These are phyloP conservation scores for Strigomonas oncopelti DNA, from an alignment of 208 protist genomes.

Conservation along the genomic window DNA sequence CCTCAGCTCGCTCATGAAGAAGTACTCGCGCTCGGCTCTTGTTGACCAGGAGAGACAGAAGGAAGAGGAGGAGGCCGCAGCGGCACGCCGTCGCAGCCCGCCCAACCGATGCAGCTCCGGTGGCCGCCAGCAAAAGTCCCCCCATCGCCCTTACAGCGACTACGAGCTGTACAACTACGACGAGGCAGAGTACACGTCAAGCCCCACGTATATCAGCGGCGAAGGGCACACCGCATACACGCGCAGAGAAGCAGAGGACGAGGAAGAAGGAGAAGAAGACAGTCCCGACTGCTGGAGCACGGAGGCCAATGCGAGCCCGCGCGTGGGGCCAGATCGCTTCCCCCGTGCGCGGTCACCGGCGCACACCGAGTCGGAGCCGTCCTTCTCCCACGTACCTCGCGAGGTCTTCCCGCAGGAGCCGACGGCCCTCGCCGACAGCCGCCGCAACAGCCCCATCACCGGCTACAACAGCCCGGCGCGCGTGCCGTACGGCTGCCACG, in stretches of 20 bases:
- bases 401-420: not conserved
- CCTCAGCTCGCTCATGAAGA: not conserved
- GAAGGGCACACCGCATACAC: not conserved
- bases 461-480: not conserved
- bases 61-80: not conserved
- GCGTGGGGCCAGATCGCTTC: too few species aligned
- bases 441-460: not conserved
- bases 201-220: not conserved
- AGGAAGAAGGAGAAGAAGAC: not conserved
- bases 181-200: not conserved
- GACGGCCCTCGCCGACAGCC: not conserved
- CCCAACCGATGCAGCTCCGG: not conserved
- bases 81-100: not conserved
- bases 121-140: constrained; percentile 1
- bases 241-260: not conserved
- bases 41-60: not conserved
- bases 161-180: constrained; percentile 3
- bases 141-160: constrained; percentile 3
- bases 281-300: constrained; percentile 3
- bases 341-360: too few species aligned
- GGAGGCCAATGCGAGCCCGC: not conserved
- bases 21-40: not conserved
- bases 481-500: too few species aligned
- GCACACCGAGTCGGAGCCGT: not conserved
- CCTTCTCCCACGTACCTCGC: not conserved